These are phyloP conservation scores for Boletellus deceptivus DNA, from an alignment of 1,284 basidiomycete genomes.

Conservation along the genomic window DNA sequence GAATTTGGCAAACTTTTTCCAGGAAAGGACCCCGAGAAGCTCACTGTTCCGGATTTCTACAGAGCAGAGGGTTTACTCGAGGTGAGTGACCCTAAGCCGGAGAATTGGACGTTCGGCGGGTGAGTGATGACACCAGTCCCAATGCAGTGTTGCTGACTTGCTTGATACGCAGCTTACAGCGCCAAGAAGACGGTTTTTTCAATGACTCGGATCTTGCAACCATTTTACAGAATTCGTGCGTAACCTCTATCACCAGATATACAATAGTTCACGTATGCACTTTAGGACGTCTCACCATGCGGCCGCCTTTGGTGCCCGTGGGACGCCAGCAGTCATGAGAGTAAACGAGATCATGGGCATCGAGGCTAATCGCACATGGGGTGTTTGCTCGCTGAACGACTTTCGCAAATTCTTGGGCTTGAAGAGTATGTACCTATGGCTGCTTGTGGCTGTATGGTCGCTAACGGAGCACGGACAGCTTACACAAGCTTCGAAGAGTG, in stretches of 20 bases:
- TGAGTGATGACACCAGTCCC: constrained; percentile 28
- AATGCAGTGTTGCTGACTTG: background rate
- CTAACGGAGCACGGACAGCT: constrained; percentile 34
- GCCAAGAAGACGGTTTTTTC: constrained; percentile 62
- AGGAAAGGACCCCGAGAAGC: constrained; percentile 48
- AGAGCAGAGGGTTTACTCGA: constrained; percentile 41
- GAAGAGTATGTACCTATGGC: constrained; percentile 50
- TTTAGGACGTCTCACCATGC: constrained; percentile 71
- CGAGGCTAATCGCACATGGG: constrained; percentile 75
- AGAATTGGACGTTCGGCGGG: constrained; percentile 69
- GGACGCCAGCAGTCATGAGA: constrained; percentile 72
- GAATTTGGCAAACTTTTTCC: constrained; percentile 54
- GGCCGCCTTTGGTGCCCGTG: constrained; percentile 74
- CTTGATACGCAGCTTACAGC: constrained; percentile 46
- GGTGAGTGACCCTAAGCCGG: constrained; percentile 43
- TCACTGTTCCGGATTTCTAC: constrained; percentile 64
- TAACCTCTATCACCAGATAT: constrained; percentile 9
- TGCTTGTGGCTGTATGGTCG: background rate
- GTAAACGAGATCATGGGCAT: constrained; percentile 84
- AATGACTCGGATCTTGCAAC: constrained; percentile 70
- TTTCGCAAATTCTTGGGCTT: constrained; percentile 79
- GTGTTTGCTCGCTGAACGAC: constrained; percentile 82
- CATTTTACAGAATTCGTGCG: constrained; percentile 67
- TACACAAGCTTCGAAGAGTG: constrained; percentile 75
- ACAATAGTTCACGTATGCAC: constrained; percentile 1